Evolutionary conservation across 139 green algal genomes (phyloP).

Genomic region (Chlorella vulgaris): DNA sequence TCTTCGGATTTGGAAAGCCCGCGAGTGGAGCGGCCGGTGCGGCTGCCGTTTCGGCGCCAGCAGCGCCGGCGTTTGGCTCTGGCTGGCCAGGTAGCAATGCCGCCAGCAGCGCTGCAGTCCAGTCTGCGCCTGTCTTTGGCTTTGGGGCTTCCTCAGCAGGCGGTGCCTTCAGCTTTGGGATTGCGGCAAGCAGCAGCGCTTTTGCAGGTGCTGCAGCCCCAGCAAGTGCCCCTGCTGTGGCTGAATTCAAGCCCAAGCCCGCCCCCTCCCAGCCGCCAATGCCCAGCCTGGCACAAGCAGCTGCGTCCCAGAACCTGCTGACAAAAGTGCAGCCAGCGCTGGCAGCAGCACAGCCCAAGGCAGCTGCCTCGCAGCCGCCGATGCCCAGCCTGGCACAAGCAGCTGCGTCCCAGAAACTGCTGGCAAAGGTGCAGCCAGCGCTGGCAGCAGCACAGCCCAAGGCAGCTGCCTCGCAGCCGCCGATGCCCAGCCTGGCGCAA

Average conservation of each 20-base stretch:
- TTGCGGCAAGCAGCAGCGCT: background rate
- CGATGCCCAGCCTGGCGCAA: background rate
- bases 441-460: background rate
- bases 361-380: background rate
- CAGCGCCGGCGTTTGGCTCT: no score
- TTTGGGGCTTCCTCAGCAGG: constrained; percentile 3
- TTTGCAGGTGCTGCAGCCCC: constrained; percentile 14
- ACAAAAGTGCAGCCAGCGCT: constrained; percentile 15
- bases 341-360: background rate
- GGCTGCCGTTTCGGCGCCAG: background rate
- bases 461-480: background rate
- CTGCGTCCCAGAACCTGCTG: constrained; percentile 27
- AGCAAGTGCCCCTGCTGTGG: background rate
- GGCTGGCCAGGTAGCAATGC: background rate
- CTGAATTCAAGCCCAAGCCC: constrained; percentile 2
- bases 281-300: constrained; percentile 9
- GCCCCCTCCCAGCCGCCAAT: constrained; percentile 19
- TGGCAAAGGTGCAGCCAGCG: constrained; percentile 5
- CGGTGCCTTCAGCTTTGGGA: constrained; percentile 8
- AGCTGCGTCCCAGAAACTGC: constrained; percentile 23
- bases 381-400: constrained; percentile 19
- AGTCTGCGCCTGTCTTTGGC: constrained; percentile 11
- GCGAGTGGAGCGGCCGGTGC: constrained; percentile 4
- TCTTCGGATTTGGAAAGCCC: background rate
- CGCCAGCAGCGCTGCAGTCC: background rate